A percentile compares a stretch with the other conserved stretches of the same genome.
phyloP scores from a whole-genome alignment of 495 filamentous ascomycete species.

The Monascus purpureus region DNA sequence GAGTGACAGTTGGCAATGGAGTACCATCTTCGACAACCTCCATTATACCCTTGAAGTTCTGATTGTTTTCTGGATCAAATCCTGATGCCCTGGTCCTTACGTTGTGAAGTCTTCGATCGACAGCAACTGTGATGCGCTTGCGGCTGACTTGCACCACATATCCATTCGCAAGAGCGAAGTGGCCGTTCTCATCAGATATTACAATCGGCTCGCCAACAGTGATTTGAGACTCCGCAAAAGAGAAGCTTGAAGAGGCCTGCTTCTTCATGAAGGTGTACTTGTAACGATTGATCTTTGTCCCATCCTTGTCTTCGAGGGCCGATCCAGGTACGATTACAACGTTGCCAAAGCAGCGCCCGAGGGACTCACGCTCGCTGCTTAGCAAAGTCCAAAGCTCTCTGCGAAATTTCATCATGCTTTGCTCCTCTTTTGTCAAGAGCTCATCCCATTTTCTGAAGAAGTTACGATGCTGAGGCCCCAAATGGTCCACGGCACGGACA shows the following conservation, averaged over 20 bases:
- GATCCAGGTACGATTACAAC: slow-evolving; percentile 71
- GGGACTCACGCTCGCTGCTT: slow-evolving; percentile 73
- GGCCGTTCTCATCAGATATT: slow-evolving; percentile 87
- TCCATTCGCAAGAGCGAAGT: slow-evolving; percentile 86
- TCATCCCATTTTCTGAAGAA: slow-evolving; percentile 94
- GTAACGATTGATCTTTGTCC: slow-evolving; percentile 78
- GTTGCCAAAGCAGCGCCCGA: slow-evolving; percentile 63
- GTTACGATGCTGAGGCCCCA: slow-evolving; percentile 54
- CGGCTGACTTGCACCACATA: slow-evolving; percentile 67
- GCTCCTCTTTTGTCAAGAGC: slow-evolving; percentile 87
- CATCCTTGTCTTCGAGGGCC: slow-evolving; percentile 46
- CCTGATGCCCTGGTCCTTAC: slow-evolving; percentile 57
- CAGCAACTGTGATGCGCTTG: slow-evolving; percentile 65
- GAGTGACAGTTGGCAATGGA: slow-evolving; percentile 9
- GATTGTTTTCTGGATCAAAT: slow-evolving; percentile 63
- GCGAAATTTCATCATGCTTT: slow-evolving; percentile 65
- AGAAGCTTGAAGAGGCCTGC: slow-evolving; percentile 42
- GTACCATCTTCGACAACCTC: slow-evolving; percentile 49
- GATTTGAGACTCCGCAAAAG: slow-evolving; percentile 86
- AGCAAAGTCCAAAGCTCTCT: slow-evolving; percentile 92
- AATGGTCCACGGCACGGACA: slow-evolving; percentile 55
- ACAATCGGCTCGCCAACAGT: slow-evolving; percentile 82
- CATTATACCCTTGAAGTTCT: slow-evolving; percentile 86
- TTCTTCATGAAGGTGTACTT: slow-evolving; percentile 69
- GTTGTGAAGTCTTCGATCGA: slow-evolving; percentile 80